Base-by-base conservation (phyloP, 1,284 basidiomycete genomes). In the Puccinia polysora region DNA sequence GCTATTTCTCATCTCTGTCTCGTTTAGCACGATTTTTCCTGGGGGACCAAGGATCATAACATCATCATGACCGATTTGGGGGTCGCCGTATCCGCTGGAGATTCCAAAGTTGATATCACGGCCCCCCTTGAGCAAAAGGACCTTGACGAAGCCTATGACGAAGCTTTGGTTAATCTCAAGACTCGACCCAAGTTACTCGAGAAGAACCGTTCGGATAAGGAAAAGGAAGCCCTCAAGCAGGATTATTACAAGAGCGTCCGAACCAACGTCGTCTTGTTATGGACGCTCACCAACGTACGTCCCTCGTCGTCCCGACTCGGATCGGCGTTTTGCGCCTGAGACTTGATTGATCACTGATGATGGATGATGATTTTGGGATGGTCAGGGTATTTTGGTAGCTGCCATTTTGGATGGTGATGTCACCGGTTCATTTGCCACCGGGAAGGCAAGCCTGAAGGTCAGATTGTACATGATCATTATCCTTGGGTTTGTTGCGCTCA, bases 71-170 rank as follows among this genome's bases (percentile, higher is more conserved):
- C 75, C 25, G 79, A 80, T 65, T 73, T 80, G 34, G 81, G 81
- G n/a, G 77, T 78, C 20, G 83, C 83, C 14, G 80, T 82, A 7
- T 82, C 81, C 7, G 85, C 88, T 28, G 88, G 89, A 77, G 86
- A 89, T 77, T 86, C 84, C 40, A 84, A 88, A 77, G 87, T 97
- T 49, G 91, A 96, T 77, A 88, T 97, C 70, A 89, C 92, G 75
- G 85, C 97, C 76, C 86, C 89, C 2, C 87, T 89, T 0, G 89
- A 90, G 65, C 88, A 89, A 68, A 88, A 89, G 2, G 92, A 95
- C 78, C 87, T 91, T 73, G 91, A 97, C 78, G 85, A 84, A 50
- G 86, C 90, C 25, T 98, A 97, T 79, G 89, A 93, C 78, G 89
- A 94, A 76, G 88, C 93, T 0, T 83, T 97, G 47, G 84, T 86